Base-by-base conservation (phyloP, 345 rosid species). In the Eutrema japonicum region DNA sequence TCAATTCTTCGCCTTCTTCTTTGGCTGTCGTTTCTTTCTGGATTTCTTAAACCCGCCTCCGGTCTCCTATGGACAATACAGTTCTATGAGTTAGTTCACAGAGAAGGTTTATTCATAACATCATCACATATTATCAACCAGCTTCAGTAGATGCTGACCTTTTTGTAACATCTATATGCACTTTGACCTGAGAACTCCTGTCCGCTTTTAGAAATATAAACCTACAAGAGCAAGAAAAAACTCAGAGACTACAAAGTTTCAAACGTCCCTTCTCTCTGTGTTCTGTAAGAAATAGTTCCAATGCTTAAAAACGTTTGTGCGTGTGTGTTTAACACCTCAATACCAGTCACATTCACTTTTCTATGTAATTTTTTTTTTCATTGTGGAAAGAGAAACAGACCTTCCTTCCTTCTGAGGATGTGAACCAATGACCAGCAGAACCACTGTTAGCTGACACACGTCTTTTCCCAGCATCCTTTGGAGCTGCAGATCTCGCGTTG, bases 391-490 rank as follows among this genome's bases (percentile, higher is more conserved):
- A 57, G 37, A 54, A 68, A 33, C 74, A 56, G 2, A 68, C 99
- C 97, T 85, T 89, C 65, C 76, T 89, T 60, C 99, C 99, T 30
- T 86, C 90, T 43, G 90, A 72, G 5, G 87, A 84, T 60, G 99
- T 91, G 71, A 78, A 87, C 99, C 99, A 94, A 53, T 72, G 93
- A 53, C 77, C 80, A 26, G 64, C 73, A 57, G 50, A 58, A 26
- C 64, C 76, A 64, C 33, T 72, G 42, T 62, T 58, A 36, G 96
- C 95, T 57, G 82, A 85, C 47, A 88, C 91, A 61, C 93, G 86
- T 64, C 92, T 82, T 85, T 85, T 94, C 26, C 92, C 90, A 66
- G 88, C 97, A 86, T 91, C 88, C 75, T 78, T 90, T 10, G 96
- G 90, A 71, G 54, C 41, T 7, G 80, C 42, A 35, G 27, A 14